Evolutionary conservation across 352 stramenopile species (phyloP), one percentile per base, ranked within the genome.

Genomic region (Discostella stelligera): DNA sequence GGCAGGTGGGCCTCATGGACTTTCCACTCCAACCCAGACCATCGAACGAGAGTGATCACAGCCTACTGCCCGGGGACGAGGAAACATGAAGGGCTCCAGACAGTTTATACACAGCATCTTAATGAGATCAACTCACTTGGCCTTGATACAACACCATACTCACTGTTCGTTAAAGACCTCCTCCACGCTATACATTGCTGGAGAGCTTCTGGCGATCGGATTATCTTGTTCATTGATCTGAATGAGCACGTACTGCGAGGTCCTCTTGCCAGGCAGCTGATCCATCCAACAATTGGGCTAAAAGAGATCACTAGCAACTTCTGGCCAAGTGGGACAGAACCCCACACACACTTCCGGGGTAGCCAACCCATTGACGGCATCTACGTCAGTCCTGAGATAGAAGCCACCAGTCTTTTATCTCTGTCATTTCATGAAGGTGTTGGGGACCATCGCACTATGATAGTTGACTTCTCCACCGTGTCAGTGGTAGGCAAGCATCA

Each of bases 201-300:
- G 66, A 32, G 11, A 27, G 9, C 27, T 2, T 4, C 55, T 18
- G 74, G 66, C 0, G 66, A 73, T 30, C 49, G 50, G 16, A 14
- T 81, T 11, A 65, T 81, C 2, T 11, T 81, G n/a, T 49, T 70
- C 4, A 77, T 76, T 61, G 59, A 81, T 25, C 14, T 20, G 0
- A 68, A 60, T 30, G n/a, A 48, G 13, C 61, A 68, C 10, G 11
- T 68, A 2, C 11, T 60, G 23, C 32, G 13, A 3, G 54, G 54
- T 3, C 3, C 5, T 30, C n/a, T 59, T 27, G 13, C n/a, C 50
- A 30, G 50, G 7, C 3, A 9, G 13, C 16, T 54, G 7, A 14
- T 8, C 0, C 6, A 25, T 1, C 18, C 21, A 39, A 32, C 5
- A 11, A 44, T 44, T 14, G 37, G 10, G 0, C 7, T 44, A 0